phyloP scores from a whole-genome alignment of 2,329 filamentous ascomycete species.

The Colletotrichum sp. region DNA sequence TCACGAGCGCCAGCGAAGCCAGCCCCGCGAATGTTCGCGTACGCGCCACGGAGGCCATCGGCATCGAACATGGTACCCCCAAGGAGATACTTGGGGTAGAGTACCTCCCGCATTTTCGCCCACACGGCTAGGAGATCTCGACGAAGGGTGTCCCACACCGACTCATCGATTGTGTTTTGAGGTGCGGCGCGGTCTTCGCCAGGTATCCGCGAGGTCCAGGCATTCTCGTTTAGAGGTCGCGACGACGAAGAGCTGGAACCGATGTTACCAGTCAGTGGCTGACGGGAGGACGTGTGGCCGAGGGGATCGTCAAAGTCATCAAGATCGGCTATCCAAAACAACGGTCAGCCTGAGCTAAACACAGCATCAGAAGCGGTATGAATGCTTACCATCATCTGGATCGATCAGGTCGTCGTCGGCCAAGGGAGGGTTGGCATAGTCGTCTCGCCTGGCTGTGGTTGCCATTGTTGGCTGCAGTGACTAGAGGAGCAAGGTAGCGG shows the following conservation, averaged over 20 bases:
- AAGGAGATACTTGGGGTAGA: constrained; percentile 94
- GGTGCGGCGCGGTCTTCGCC: constrained; percentile 92
- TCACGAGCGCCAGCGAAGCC: constrained; percentile 65
- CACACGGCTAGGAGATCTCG: constrained; percentile 92
- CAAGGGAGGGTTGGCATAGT: constrained; percentile 66
- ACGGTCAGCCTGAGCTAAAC: neutral
- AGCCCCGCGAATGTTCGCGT: constrained; percentile 64
- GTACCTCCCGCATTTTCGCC: constrained; percentile 97
- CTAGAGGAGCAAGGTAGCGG: neutral
- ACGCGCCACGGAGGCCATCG: constrained; percentile 63
- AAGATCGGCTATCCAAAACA: constrained; percentile 68
- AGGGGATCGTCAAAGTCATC: constrained; percentile 94
- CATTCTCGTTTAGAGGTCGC: constrained; percentile 71
- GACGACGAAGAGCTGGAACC: constrained; percentile 60
- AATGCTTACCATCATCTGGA: constrained; percentile 73
- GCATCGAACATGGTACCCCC: constrained; percentile 69
- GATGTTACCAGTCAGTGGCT: constrained; percentile 86
- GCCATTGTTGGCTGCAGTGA: constrained; percentile 43
- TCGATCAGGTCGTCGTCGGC: constrained; percentile 78
- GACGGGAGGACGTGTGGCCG: constrained; percentile 69
- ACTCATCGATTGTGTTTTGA: constrained; percentile 94
- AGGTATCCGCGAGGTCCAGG: constrained; percentile 86
- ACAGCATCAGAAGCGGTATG: neutral
- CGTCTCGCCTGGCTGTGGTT: constrained; percentile 53
- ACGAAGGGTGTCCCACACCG: constrained; percentile 95